Evolutionary conservation across 179 eudicot genomes (phyloP), one percentile per base, ranked within the genome.

Genomic region (Carnegiea gigantea): DNA sequence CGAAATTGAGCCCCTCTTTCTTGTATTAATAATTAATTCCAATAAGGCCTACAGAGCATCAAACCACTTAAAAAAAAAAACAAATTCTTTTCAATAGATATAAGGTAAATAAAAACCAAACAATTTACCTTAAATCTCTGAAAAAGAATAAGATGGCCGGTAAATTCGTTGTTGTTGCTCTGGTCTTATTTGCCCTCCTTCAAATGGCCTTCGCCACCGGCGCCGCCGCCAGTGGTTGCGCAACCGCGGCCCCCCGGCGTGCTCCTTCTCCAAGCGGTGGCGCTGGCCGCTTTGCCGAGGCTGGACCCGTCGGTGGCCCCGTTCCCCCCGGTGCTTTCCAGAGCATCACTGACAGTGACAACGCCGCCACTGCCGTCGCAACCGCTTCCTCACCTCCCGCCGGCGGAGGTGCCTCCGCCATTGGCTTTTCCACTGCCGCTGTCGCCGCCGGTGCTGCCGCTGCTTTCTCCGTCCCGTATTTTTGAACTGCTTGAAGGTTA

Each of bases 291-390:
- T 77, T 75, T 4, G 79, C 82, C 0, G 90, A 83, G 40, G 89
- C 92, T 0, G 89, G 85, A 5, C 89, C 91, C 0, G 87, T 79
- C 6, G 91, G 87, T 1, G 88, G 85, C 0, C 91, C 89, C 0
- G 77, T 88, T 3, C 84, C 87, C 0, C 86, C 73, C 0, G 86
- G 88, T 1, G 33, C 48, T 17, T 78, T 86, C 53, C 3, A 53
- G 1, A 67, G 62, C 3, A 24, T 15, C 13, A 21, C 81, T 9
- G 33, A 26, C 36, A 65, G 1, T 4, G 60, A 79, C 15, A 57
- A 78, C 28, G 48, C 71, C n/a, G 30, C 36, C 0, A 33, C 78
- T 33, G 3, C 62, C 26, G n/a, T n/a, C n/a, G 76, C 46, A 9
- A 26, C 77, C 24, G 54, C 75, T 1, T 76, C 82, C 12, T 6